These are phyloP conservation scores for Solanum hybrid DNA, from an alignment of 305 asterid genomes.

Conservation along the genomic window DNA sequence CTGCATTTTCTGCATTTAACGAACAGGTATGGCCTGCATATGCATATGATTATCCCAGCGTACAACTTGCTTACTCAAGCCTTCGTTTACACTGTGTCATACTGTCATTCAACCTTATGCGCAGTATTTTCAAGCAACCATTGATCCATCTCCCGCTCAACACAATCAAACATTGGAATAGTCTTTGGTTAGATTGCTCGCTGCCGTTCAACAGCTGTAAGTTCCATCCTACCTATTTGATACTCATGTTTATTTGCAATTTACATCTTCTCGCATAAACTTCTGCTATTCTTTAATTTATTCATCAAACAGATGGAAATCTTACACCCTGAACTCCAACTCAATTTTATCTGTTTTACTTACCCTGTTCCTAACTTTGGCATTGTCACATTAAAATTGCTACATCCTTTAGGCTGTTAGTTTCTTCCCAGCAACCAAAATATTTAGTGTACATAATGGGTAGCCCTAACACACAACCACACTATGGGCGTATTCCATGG, in stretches of 20 bases:
- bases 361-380: background rate
- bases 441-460: background rate
- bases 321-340: background rate
- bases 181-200: background rate
- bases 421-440: background rate
- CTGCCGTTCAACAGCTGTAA: background rate
- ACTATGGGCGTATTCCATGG: background rate
- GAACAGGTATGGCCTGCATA: background rate
- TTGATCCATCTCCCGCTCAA: background rate
- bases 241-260: background rate
- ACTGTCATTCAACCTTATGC: background rate
- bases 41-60: background rate
- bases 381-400: background rate
- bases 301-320: background rate
- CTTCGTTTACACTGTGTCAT: background rate
- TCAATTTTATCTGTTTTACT: background rate
- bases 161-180: background rate
- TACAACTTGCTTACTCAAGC: background rate
- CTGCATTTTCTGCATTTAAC: background rate
- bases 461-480: background rate
- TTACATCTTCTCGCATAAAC: background rate
- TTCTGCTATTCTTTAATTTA: background rate
- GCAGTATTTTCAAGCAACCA: background rate
- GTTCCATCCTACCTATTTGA: background rate
- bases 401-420: background rate